Base-by-base conservation (phyloP, 1,284 basidiomycete genomes). In the Phellinidium pouzarii region DNA sequence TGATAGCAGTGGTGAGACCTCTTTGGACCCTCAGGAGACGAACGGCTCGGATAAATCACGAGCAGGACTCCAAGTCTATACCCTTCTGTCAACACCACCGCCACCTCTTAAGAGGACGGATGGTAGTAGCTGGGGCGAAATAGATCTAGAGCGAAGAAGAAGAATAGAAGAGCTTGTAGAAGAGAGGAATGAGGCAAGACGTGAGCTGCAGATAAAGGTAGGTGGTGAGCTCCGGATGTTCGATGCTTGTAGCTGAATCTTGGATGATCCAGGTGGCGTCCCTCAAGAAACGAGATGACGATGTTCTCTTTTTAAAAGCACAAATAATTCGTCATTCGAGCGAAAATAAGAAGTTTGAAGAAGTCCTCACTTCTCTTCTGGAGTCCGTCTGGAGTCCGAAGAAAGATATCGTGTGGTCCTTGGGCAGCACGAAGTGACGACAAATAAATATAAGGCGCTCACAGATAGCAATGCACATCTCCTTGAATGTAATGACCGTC, bases 111-210 rank as follows among this genome's bases (percentile, higher is more conserved):
- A 22, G 37, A 25, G 20, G 40, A 34, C n/a, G 8, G 4, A 11
- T 3, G 19, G 34, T 26, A 14, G 42, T 29, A 19, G 29, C 45
- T 25, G 26, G 20, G 23, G 17, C 4, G 29, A 31, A 4, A 17
- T 49, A 9, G 47, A 49, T 2, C 9, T 5, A 14, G 47, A n/a
- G 8, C 34, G 11, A 26, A 29, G 41, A 17, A 29, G 20, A 38
- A 38, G 44, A 14, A 40, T 52, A 12, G 34, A 31, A 17, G 22
- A 31, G 29, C 31, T 52, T 17, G 11, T 31, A n/a, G 44, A 52
- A 1, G 50, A 52, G 50, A 31, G 22, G 25, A 17, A 26, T 23
- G 50, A 52, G 8, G 34, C 11, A 17, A 26, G 17, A 25, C 19
- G 22, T 3, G 29, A 44, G 17, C 23, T 19, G 22, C 19, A 38